A percentile compares a stretch with the other conserved stretches of the same genome.
Evolutionary conservation across 208 protist species (phyloP).

Genomic region (Trypanosoma boissoni): DNA sequence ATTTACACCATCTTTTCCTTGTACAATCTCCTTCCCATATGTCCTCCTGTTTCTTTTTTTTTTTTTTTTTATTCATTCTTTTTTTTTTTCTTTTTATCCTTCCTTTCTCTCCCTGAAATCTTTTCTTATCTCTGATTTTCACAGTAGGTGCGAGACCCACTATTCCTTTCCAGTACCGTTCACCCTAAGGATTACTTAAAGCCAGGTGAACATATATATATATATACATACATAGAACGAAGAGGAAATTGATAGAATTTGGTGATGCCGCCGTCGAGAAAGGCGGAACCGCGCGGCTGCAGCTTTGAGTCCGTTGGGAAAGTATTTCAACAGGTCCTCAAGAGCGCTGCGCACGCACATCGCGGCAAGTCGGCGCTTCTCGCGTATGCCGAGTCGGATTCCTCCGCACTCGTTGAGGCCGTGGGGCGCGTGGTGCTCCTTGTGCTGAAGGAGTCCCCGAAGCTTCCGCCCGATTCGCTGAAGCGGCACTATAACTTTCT

Average conservation of each 20-base stretch:
- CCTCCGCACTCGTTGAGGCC: slow-evolving; percentile 19
- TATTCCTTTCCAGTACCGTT: too few species aligned
- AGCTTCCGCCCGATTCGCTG: slow-evolving; percentile 67
- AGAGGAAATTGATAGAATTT: background rate
- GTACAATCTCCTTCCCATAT: too few species aligned
- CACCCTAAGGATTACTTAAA: background rate
- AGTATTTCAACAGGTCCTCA: slow-evolving; percentile 80
- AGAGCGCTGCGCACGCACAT: slow-evolving; percentile 68
- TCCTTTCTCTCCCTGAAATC: slow-evolving; percentile 5
- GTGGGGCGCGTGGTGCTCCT: slow-evolving; percentile 61
- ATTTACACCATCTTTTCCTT: too few species aligned
- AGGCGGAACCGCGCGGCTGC: background rate
- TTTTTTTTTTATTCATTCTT: slow-evolving; percentile 3
- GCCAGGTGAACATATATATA: background rate
- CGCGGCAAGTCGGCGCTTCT: slow-evolving; percentile 60
- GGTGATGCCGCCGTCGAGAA: slow-evolving; percentile 10
- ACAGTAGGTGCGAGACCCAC: too few species aligned
- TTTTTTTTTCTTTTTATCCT: slow-evolving; percentile 3
- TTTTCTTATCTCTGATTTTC: slow-evolving; percentile 1
- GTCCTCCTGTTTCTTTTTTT: background rate
- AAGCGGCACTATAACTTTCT: slow-evolving; percentile 81
- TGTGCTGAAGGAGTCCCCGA: slow-evolving; percentile 66
- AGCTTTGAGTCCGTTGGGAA: slow-evolving; percentile 45
- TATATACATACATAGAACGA: too few species aligned
- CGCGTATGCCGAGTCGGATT: slow-evolving; percentile 12